phyloP scores from a whole-genome alignment of 768 basidiomycete genomes.

The Tulasnella sp. region DNA sequence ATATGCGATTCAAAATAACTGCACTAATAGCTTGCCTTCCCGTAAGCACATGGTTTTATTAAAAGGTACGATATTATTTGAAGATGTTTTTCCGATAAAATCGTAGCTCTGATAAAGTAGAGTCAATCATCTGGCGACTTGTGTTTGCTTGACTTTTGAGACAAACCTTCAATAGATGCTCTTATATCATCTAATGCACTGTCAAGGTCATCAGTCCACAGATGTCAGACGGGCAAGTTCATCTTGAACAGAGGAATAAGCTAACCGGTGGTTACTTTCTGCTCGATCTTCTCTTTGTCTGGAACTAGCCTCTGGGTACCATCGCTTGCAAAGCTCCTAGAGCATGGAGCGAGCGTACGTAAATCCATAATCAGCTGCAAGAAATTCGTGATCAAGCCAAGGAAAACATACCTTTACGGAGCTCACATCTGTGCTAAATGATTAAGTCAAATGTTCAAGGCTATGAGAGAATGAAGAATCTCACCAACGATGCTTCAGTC shows the following conservation, averaged over 20 bases:
- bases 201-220: background rate
- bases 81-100: constrained; percentile 75
- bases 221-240: background rate
- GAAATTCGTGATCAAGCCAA: too few relatives aligned
- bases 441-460: background rate
- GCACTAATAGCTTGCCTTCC: too few relatives aligned
- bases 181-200: constrained; percentile 78
- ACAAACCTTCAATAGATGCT: constrained; percentile 55
- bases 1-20: too few relatives aligned
- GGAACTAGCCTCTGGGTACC: constrained; percentile 39
- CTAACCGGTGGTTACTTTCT: constrained; percentile 47
- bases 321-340: constrained; percentile 61
- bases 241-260: constrained; percentile 8
- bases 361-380: background rate
- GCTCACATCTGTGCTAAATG: constrained; percentile 49
- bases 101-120: constrained; percentile 42
- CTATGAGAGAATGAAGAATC: constrained; percentile 22
- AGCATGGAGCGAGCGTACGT: background rate
- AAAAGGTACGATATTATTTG: too few relatives aligned
- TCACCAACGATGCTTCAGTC: constrained; percentile 69
- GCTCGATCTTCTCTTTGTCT: constrained; percentile 19
- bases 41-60: too few relatives aligned
- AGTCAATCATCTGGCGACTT: background rate
- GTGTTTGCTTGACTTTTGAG: background rate
- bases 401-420: constrained; percentile 49